Evolutionary conservation across 2,329 filamentous ascomycete species (phyloP), one percentile per base, ranked within the genome.

Genomic region (Penicillium sp.): DNA sequence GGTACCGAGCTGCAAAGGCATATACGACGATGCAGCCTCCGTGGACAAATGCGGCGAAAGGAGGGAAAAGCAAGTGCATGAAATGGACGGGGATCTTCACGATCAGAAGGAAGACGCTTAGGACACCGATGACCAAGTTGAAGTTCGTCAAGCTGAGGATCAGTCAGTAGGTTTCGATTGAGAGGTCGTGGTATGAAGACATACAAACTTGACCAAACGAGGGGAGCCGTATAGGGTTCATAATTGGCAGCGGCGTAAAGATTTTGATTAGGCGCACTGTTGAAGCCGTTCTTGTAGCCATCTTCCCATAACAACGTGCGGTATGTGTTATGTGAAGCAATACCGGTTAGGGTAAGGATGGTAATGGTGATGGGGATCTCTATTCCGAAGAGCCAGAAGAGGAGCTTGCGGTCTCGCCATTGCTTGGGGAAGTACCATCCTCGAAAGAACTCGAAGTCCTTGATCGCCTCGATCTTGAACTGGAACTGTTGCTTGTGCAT

Each of bases 131-230:
- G 49, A 86, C 82, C 53, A 87, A 78, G 63, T 87, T 86, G 71
- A 80, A 87, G 57, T 82, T 78, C 9, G 84, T 86, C 61, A 84
- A 77, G 66, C 85, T 88, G 66, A 56, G 16, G 16, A 14, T 50
- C 14, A 19, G 56, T 63, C 24, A 68, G 66, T 37, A 21, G 16
- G n/a, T 26, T 31, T 44, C 21, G 22, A 33, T 6, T 8, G 13
- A 21, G 49, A 37, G 56, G 13, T 33, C 21, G 14, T n/a, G 19
- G 46, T 13, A 13, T 45, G 4, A 22, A 58, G 8, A 63, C 79
- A 73, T 77, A 88, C 85, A 84, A 84, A 70, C 74, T 74, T 67
- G 82, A 86, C 85, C 85, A 88, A 21, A 86, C 79, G 54, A 82
- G 68, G 14, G 85, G 85, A 11, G 75, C 75, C 21, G 75, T 76